Evolutionary conservation across 2,329 filamentous ascomycete species (phyloP).

Genomic region (Talaromyces funiculosus): DNA sequence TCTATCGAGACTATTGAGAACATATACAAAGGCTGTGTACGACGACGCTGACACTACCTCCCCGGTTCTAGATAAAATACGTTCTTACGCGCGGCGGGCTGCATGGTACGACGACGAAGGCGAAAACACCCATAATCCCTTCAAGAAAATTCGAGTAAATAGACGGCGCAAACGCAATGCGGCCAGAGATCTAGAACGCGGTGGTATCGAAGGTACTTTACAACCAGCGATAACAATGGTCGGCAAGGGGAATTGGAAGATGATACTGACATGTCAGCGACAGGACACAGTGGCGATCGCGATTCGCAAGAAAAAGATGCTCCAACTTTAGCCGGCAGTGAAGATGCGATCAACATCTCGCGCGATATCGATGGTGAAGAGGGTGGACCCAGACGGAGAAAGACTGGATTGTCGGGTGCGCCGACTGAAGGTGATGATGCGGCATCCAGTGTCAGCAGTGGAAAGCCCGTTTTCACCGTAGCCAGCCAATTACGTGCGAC

Average conservation of each 20-base stretch:
- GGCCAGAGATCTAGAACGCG: conserved; percentile 28
- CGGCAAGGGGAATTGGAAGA: conserved; percentile 22
- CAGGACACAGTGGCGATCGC: background rate
- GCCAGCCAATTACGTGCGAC: conserved; percentile 55
- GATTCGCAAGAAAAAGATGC: conserved; percentile 1
- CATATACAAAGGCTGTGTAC: background rate
- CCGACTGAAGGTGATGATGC: conserved; percentile 15
- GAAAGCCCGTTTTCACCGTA: conserved; percentile 33
- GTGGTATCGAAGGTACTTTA: conserved; percentile 22
- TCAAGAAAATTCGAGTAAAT: conserved; percentile 33
- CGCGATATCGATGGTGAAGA: conserved; percentile 15
- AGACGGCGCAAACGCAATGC: conserved; percentile 20
- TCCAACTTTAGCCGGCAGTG: conserved; percentile 19
- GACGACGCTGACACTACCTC: background rate
- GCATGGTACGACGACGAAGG: conserved; percentile 40
- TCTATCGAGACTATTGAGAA: background rate
- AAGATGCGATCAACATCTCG: conserved; percentile 20
- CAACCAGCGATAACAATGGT: conserved; percentile 14
- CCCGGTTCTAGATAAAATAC: conserved; percentile 32
- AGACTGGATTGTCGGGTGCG: conserved; percentile 16
- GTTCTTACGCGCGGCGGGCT: conserved; percentile 21
- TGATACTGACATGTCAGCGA: conserved; percentile 18
- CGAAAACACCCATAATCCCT: conserved; percentile 36
- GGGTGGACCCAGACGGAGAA: conserved; percentile 7
- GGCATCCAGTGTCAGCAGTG: conserved; percentile 15